phyloP scores from a whole-genome alignment of 1,139 yeast genomes.

The Pneumocystis jirovecii region DNA sequence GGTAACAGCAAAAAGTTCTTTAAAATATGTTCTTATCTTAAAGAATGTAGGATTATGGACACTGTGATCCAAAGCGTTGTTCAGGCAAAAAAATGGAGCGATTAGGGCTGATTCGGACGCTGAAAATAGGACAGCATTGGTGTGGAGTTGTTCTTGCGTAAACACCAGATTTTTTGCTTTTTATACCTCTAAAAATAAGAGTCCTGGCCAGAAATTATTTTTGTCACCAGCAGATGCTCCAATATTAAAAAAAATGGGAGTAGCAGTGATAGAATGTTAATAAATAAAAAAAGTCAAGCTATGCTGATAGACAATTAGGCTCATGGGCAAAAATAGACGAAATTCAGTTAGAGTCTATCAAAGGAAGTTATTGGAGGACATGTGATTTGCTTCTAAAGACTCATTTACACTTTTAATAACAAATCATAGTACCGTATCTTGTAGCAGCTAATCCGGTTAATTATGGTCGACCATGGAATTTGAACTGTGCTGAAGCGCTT shows the following conservation, averaged over 20 bases:
- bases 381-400: constrained; percentile 5
- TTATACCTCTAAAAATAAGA: constrained; percentile 3
- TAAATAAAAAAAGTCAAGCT: neutral
- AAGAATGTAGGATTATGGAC: constrained; percentile 58
- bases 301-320: constrained; percentile 7
- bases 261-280: constrained; percentile 84
- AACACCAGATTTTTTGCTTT: constrained; percentile 8
- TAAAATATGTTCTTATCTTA: neutral
- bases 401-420: neutral
- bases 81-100: constrained; percentile 89
- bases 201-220: constrained; percentile 76
- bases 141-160: constrained; percentile 71
- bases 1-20: neutral
- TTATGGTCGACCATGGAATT: constrained; percentile 91
- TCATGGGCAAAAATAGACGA: constrained; percentile 96
- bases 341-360: constrained; percentile 82
- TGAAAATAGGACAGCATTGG: constrained; percentile 83
- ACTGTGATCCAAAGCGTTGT: constrained; percentile 96
- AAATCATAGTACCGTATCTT: constrained; percentile 51
- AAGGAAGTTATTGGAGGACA: constrained; percentile 76
- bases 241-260: constrained; percentile 66
- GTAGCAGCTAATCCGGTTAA: constrained; percentile 96
- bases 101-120: constrained; percentile 60
- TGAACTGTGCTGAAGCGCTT: constrained; percentile 91
- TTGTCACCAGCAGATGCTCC: constrained; percentile 81